phyloP scores from a whole-genome alignment of 2,329 filamentous ascomycete genomes.

The Cordyceps fumosorosea region DNA sequence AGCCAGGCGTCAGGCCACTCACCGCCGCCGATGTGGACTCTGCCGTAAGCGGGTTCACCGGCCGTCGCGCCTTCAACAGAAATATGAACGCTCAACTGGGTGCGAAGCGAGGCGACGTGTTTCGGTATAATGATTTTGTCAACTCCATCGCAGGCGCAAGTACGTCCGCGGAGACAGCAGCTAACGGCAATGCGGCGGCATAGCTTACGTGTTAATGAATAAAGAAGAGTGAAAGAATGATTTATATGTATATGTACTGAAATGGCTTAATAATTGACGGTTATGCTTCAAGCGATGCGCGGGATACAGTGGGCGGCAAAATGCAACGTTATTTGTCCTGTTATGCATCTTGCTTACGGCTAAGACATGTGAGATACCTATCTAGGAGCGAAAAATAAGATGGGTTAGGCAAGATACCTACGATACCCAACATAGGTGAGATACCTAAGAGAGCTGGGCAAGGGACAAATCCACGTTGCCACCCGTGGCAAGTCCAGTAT shows the following conservation, averaged over 20 bases:
- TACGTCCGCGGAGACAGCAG: constrained; percentile 28
- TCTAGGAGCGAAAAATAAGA: too few species aligned
- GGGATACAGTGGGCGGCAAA: too few species aligned
- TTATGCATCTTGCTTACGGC: too few species aligned
- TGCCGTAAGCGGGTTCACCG: constrained; percentile 81
- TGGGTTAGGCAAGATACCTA: too few species aligned
- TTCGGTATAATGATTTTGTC: constrained; percentile 91
- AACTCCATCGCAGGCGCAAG: constrained; percentile 55
- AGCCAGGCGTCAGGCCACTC: constrained; percentile 59
- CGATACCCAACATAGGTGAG: too few species aligned
- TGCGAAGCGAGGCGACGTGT: constrained; percentile 73
- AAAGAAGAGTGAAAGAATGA: not conserved
- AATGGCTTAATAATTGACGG: too few species aligned
- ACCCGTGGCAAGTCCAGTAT: too few species aligned
- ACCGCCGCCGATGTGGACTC: constrained; percentile 73
- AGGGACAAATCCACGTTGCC: too few species aligned
- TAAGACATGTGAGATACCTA: too few species aligned
- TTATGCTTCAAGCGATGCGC: not conserved
- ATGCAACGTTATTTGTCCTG: too few species aligned
- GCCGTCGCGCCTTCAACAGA: constrained; percentile 74
- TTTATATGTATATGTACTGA: not conserved
- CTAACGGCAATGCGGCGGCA: constrained; percentile 24
- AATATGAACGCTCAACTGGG: constrained; percentile 44
- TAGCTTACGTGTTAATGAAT: not conserved
- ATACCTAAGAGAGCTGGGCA: too few species aligned